phyloP scores from a whole-genome alignment of 768 basidiomycete species.

The Xerocomus brunneocitrinus region DNA sequence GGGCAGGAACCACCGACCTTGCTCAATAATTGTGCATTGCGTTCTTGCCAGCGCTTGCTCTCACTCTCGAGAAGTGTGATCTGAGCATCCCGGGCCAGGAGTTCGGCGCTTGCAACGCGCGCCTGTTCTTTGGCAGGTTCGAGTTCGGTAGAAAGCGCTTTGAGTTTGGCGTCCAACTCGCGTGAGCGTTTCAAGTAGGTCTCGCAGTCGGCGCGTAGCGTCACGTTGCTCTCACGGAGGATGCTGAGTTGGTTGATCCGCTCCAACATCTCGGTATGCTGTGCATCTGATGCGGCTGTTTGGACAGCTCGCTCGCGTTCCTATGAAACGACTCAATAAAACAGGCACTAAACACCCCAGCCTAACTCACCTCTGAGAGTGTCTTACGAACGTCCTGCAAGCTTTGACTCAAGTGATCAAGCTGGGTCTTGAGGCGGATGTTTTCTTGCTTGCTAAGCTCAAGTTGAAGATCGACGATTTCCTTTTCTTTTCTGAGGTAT shows the following conservation, averaged over 20 bases:
- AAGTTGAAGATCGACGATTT: constrained; percentile 84
- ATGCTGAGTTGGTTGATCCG: constrained; percentile 84
- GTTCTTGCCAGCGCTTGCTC: constrained; percentile 77
- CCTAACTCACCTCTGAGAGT: constrained; percentile 57
- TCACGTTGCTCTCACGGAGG: constrained; percentile 83
- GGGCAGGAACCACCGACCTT: constrained; percentile 49
- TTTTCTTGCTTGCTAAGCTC: constrained; percentile 79
- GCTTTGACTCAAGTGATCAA: constrained; percentile 65
- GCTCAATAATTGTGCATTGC: constrained; percentile 72
- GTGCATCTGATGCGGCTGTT: constrained; percentile 64
- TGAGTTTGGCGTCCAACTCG: constrained; percentile 62
- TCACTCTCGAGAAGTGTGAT: constrained; percentile 70
- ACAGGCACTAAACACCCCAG: background rate
- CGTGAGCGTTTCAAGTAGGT: constrained; percentile 61
- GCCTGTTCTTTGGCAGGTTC: constrained; percentile 73
- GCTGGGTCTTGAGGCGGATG: constrained; percentile 64
- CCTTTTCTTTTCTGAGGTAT: constrained; percentile 86
- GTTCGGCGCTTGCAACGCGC: constrained; percentile 62
- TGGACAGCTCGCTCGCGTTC: constrained; percentile 78
- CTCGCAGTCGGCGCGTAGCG: constrained; percentile 73
- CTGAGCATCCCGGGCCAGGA: constrained; percentile 65
- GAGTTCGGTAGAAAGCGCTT: constrained; percentile 54
- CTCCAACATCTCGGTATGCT: constrained; percentile 81
- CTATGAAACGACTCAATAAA: constrained; percentile 33
- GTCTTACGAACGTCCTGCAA: constrained; percentile 67